phyloP scores from a whole-genome alignment of 208 protist genomes.

The Balamuthia mandrillaris region DNA sequence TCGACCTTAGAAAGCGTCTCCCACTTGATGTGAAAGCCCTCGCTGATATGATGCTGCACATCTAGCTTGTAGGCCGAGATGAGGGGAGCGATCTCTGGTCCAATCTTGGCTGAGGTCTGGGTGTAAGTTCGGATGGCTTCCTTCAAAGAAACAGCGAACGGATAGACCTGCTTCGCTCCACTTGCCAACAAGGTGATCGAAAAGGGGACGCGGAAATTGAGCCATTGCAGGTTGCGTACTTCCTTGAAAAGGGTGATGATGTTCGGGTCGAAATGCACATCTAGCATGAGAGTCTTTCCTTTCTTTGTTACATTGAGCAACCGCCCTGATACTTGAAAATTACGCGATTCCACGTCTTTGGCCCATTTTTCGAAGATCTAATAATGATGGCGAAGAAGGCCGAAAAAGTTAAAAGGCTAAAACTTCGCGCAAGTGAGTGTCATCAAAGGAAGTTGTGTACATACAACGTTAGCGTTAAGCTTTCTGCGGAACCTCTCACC shows the following conservation, averaged over 20 bases:
- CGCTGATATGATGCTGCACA: conserved; percentile 64
- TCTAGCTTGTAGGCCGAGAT: conserved; percentile 64
- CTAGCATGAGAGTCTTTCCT: conserved; percentile 48
- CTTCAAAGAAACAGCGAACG: conserved; percentile 69
- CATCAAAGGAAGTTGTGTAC: too few species aligned
- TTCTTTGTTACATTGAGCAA: conserved; percentile 58
- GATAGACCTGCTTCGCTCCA: conserved; percentile 65
- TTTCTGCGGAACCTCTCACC: conserved; percentile 69
- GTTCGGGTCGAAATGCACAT: conserved; percentile 76
- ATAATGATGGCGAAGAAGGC: too few species aligned
- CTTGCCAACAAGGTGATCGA: conserved; percentile 54
- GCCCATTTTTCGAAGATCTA: conserved; percentile 68
- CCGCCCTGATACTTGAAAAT: conserved; percentile 58
- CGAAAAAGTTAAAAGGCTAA: too few species aligned
- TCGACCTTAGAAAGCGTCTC: conserved; percentile 64
- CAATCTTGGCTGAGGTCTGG: not conserved
- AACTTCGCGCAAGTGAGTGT: too few species aligned
- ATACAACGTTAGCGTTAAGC: conserved; percentile 61
- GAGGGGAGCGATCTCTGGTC: conserved; percentile 46
- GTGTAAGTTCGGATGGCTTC: conserved; percentile 71
- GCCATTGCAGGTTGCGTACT: conserved; percentile 68
- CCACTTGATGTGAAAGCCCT: conserved; percentile 65
- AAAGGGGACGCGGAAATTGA: conserved; percentile 70
- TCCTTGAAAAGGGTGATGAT: conserved; percentile 81
- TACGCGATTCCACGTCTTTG: conserved; percentile 36